Base-by-base conservation (phyloP, 441 rosid genomes). In the Dalechampia spathulata region DNA sequence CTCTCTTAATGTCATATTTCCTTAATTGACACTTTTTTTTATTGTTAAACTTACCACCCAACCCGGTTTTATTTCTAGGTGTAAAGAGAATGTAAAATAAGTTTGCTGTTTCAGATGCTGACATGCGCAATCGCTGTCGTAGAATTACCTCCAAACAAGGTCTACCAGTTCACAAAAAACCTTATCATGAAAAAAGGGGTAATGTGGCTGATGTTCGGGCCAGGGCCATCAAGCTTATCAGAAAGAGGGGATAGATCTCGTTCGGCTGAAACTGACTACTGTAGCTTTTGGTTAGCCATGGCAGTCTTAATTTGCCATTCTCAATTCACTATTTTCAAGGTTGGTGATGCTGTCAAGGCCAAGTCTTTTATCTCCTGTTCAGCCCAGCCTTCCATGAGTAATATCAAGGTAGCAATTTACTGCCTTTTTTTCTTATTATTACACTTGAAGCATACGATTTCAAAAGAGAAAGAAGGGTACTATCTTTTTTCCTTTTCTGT, bases 321-420 rank as follows among this genome's bases (percentile, higher is more conserved):
- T 62, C 79, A 60, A 47, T 58, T 56, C 40, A 36, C 64, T 37
- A 39, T 72, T 64, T 45, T 42, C 54, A 28, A 13, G 2, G 40
- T 42, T 62, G 50, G 62, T 64, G 49, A 36, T 25, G 62, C 47
- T 66, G 49, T 67, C 51, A 71, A 61, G 67, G 22, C 71, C 66
- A 61, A 55, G 54, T 69, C 59, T 60, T 72, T 49, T 28, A 37
- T 89, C 52, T 66, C 76, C 57, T 84, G 92, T 74, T 83, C 88
- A 7, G 66, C 72, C 47, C 91, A 83, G 57, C 88, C 92, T 55
- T 60, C 86, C 48, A 88, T 79, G 62, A 76, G 73, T 60, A 86
- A 79, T 69, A 82, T 84, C 54, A 89, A 89, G 80, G 96, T 38
- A 8, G 34, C 8, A 4, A 30, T 30, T 30, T 30, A n/a, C 34